phyloP scores from a whole-genome alignment of 139 green algal species.

The Micromonas commoda region DNA sequence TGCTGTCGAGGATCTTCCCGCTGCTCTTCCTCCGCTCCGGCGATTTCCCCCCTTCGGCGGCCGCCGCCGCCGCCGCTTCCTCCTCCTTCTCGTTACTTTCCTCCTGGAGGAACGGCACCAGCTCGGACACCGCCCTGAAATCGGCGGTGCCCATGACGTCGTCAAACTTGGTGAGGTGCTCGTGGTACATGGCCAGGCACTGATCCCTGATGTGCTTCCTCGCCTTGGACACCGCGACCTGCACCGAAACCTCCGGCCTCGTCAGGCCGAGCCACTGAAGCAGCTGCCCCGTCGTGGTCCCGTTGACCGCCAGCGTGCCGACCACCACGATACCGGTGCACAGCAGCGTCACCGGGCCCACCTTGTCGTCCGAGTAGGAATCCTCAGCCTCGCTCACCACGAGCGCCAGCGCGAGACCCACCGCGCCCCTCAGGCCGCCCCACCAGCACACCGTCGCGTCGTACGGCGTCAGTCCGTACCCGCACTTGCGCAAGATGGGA shows the following conservation, averaged over 20 bases:
- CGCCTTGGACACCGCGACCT: neutral
- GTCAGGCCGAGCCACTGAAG: neutral
- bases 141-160: conserved; percentile 12
- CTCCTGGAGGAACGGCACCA: neutral
- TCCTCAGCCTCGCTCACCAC: conserved; percentile 6
- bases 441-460: conserved; percentile 18
- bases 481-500: neutral
- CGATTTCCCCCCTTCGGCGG: neutral
- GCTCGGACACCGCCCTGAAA: conserved; percentile 11
- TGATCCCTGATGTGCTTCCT: conserved; percentile 13
- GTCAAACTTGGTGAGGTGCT: neutral
- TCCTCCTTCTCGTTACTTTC: neutral
- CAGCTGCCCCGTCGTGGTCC: neutral
- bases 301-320: conserved; percentile 9
- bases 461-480: neutral
- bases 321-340: neutral
- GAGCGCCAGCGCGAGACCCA: conserved; percentile 30
- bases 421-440: conserved; percentile 26
- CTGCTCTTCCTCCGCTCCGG: neutral
- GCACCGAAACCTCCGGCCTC: neutral
- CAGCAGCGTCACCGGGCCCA: neutral
- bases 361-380: conserved; percentile 2
- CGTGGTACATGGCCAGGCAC: conserved; percentile 5
- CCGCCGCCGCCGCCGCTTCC: neutral
- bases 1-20: too few relatives aligned